A percentile compares a stretch with the other conserved stretches of the same genome.
Conservation (phyloP, 2,329 filamentous ascomycete genomes). For the Parastagonospora nodorum region DNA sequence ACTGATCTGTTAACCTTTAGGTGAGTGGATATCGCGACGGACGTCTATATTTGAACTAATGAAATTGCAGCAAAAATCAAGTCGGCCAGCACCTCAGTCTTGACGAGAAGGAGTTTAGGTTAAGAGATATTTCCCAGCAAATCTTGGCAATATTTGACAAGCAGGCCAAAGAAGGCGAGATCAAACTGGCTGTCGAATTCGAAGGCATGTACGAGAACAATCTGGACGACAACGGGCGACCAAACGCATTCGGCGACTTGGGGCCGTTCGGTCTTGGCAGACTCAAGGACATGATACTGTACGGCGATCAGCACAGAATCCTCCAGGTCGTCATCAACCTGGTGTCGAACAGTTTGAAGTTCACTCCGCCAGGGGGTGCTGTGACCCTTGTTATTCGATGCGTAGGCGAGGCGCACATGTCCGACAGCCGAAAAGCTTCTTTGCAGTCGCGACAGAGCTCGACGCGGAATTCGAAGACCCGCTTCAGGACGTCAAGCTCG, state of each 20-base stretch:
- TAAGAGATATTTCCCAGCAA: constrained; percentile 84
- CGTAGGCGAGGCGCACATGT: constrained; percentile 60
- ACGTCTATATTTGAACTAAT: too few species aligned
- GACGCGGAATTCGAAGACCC: constrained; percentile 40
- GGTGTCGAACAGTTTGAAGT: constrained; percentile 90
- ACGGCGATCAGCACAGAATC: constrained; percentile 91
- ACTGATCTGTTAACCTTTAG: constrained; percentile 86
- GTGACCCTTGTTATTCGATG: constrained; percentile 80
- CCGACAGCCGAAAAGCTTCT: constrained; percentile 52
- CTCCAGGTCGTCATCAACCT: constrained; percentile 93
- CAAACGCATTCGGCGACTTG: constrained; percentile 58
- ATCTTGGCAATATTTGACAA: constrained; percentile 87
- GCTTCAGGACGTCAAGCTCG: constrained; percentile 37
- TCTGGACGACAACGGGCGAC: constrained; percentile 43
- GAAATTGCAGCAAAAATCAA: constrained; percentile 76
- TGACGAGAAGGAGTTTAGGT: constrained; percentile 82
- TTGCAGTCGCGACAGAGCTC: constrained; percentile 50
- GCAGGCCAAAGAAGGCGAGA: constrained; percentile 79
- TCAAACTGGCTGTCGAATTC: constrained; percentile 74
- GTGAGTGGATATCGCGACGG: constrained; percentile 11
- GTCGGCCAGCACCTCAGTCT: constrained; percentile 82
- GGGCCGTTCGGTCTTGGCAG: constrained; percentile 70
- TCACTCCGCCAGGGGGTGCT: constrained; percentile 76
- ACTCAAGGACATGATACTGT: constrained; percentile 83
- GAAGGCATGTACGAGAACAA: constrained; percentile 56